Conservation (phyloP, 2,329 filamentous ascomycete genomes). For the Alternaria ethzedia region DNA sequence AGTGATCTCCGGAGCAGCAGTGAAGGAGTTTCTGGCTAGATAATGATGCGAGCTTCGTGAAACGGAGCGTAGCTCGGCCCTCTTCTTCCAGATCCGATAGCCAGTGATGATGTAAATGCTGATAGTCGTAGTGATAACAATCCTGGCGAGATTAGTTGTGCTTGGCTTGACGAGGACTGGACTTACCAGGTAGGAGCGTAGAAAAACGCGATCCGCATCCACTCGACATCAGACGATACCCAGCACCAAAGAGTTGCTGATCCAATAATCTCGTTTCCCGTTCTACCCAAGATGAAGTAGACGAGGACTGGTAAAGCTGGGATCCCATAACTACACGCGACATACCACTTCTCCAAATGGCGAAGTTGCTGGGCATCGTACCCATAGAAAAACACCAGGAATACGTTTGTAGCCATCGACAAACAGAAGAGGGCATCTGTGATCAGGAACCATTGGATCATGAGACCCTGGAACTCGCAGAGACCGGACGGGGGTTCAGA, state of each 20-base stretch:
- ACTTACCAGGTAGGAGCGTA: constrained; percentile 73
- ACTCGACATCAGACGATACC: constrained; percentile 71
- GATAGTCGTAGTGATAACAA: constrained; percentile 66
- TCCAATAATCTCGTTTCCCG: constrained; percentile 69
- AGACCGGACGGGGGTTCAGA: constrained; percentile 57
- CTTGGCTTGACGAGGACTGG: background rate
- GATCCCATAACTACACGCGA: constrained; percentile 73
- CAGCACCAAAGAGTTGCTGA: constrained; percentile 83
- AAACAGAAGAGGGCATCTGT: constrained; percentile 21
- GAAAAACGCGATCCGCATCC: constrained; percentile 75
- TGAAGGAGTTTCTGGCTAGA: background rate
- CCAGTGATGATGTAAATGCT: constrained; percentile 72
- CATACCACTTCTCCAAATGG: constrained; percentile 73
- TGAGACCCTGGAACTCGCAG: constrained; percentile 77
- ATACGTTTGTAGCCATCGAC: constrained; percentile 80
- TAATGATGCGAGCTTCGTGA: constrained; percentile 16
- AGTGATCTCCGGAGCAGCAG: constrained; percentile 21
- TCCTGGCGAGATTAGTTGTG: constrained; percentile 27
- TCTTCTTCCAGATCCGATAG: constrained; percentile 70
- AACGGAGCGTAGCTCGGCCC: constrained; percentile 57
- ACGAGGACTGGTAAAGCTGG: constrained; percentile 72
- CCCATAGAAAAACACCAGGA: constrained; percentile 78
- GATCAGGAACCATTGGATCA: constrained; percentile 75
- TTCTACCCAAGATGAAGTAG: constrained; percentile 69
- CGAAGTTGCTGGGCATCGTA: constrained; percentile 70